These are phyloP conservation scores for Pleurotus platypus DNA, from an alignment of 768 basidiomycete species.

Conservation along the genomic window DNA sequence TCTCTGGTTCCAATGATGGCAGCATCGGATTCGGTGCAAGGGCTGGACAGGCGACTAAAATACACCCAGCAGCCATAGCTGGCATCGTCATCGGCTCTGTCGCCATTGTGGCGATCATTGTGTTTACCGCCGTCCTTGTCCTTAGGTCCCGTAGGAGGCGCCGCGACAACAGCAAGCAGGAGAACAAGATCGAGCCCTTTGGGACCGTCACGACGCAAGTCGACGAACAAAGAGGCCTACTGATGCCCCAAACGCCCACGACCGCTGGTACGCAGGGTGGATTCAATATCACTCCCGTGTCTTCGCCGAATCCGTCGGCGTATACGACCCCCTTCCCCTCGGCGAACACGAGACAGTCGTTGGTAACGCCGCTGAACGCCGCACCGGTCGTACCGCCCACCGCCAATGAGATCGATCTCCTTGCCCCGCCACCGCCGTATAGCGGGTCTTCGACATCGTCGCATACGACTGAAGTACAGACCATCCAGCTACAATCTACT, in stretches of 20 bases:
- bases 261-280: neutral
- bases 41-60: neutral
- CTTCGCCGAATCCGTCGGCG: neutral
- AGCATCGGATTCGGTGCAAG: conserved; percentile 16
- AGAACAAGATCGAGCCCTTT: neutral
- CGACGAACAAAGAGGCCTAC: conserved; percentile 4
- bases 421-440: conserved; percentile 3
- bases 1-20: conserved; percentile 11
- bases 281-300: neutral
- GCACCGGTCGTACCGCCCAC: neutral
- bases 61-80: conserved; percentile 12
- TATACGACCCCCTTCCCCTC: neutral
- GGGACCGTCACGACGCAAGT: neutral
- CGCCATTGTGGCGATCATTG: conserved; percentile 9
- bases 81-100: conserved; percentile 16
- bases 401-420: neutral
- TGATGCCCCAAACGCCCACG: conserved; percentile 3
- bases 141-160: conserved; percentile 1
- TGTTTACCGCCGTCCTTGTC: conserved; percentile 9
- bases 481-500: neutral
- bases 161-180: neutral
- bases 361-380: neutral
- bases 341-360: neutral
- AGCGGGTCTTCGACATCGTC: neutral
- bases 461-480: neutral